Evolutionary conservation across 306 rosid genomes (phyloP), one percentile per base, ranked within the genome.

Genomic region (Luffa acutangula): DNA sequence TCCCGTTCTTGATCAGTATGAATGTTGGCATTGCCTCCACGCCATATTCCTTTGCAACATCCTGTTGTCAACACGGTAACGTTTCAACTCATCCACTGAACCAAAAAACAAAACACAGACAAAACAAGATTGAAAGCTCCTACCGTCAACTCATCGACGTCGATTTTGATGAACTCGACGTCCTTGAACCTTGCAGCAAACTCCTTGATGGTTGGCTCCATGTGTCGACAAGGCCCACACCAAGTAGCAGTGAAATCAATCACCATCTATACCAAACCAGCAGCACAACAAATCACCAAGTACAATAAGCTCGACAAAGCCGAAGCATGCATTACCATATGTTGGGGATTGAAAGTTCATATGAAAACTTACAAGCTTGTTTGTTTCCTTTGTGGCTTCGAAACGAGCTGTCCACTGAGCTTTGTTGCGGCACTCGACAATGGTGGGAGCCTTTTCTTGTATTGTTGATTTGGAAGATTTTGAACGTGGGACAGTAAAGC

Each of bases 181-280:
- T 92, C 92, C 3, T 78, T 80, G 85, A 82, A 92, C 82, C 85
- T 86, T 45, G 84, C 86, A 37, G 91, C 85, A 80, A 83, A 88
- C 42, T 87, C 89, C 66, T 85, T 78, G 58, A 94, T 80, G 34
- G 64, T 63, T 20, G 96, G 88, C 63, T 92, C 91, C 89, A 94
- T 92, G 17, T 79, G 71, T 80, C 87, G 86, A 81, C 98, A 94
- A 41, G 97, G 96, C 80, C 85, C 87, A 79, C 98, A 94, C 97
- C 97, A 94, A 45, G 89, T 76, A 48, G 98, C 92, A 41, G 90
- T 85, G 89, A 94, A 94, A 85, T 92, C 90, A 43, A 94, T 77
- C 85, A 94, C 93, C 89, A 90, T 45, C 98, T 93, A 59, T 15
- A 43, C n/a, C 77, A 71, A 25, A 71, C 10, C 77, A 72, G 11